Conservation (phyloP, 192 early-diverging fungal species). For the Phlyctochytrium planicorne region DNA sequence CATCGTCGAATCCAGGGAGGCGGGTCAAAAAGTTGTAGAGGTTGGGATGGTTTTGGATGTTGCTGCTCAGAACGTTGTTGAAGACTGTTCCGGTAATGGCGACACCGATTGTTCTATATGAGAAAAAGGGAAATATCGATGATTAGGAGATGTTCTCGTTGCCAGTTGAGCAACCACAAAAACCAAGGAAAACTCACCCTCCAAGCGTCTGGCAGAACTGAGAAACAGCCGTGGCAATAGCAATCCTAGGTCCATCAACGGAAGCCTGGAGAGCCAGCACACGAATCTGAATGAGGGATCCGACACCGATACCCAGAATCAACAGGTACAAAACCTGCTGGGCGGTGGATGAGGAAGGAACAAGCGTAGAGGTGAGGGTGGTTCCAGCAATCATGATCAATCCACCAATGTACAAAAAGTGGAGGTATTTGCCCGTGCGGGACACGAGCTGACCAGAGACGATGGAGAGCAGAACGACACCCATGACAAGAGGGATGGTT, state of each 20-base stretch:
- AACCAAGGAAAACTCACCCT: conserved; percentile 19
- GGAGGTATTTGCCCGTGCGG: conserved; percentile 25
- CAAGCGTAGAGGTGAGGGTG: conserved; percentile 19
- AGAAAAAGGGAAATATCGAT: not conserved
- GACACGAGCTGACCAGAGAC: conserved; percentile 22
- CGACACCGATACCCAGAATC: conserved; percentile 28
- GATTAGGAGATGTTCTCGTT: not conserved
- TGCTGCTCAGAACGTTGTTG: conserved; percentile 14
- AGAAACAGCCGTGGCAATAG: conserved; percentile 27
- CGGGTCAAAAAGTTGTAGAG: not conserved
- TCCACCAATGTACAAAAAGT: conserved; percentile 28
- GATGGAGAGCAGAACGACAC: conserved; percentile 66
- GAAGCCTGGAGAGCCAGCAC: conserved; percentile 28
- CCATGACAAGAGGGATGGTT: conserved; percentile 68
- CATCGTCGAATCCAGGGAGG: not conserved
- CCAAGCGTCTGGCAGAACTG: conserved; percentile 31
- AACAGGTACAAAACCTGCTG: conserved; percentile 27
- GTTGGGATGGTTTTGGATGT: conserved; percentile 2
- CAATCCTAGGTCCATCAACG: conserved; percentile 25
- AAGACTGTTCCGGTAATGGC: conserved; percentile 44
- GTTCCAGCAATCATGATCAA: conserved; percentile 24
- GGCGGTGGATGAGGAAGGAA: conserved; percentile 14
- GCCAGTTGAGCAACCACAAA: conserved; percentile 25
- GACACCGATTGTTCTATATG: conserved; percentile 47
- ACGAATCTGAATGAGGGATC: conserved; percentile 22